Evolutionary conservation across 257 asterid genomes (phyloP).

Genomic region (Forsythia suspensa): DNA sequence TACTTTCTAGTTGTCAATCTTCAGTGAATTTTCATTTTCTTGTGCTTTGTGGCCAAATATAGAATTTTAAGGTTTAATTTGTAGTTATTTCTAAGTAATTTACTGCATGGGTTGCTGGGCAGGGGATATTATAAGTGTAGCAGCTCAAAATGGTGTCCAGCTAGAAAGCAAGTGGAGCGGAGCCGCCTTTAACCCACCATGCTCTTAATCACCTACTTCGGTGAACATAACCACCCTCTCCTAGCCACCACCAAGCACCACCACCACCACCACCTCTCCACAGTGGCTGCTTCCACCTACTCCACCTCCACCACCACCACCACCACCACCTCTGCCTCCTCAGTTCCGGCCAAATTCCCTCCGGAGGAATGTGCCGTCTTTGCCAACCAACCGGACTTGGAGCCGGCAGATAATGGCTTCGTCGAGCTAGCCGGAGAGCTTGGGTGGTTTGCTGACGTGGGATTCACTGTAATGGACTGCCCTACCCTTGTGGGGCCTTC

Average conservation of each 20-base stretch:
- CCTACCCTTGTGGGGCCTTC: conserved; percentile 49
- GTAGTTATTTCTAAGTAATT: too few relatives aligned
- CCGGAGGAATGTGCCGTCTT: conserved; percentile 40
- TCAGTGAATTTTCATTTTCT: too few relatives aligned
- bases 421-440: conserved; percentile 51
- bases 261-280: conserved; percentile 27
- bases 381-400: conserved; percentile 39
- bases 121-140: conserved; percentile 86
- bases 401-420: conserved; percentile 41
- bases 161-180: conserved; percentile 83
- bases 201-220: conserved; percentile 66
- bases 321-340: too few relatives aligned
- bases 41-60: too few relatives aligned
- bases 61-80: too few relatives aligned
- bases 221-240: conserved; percentile 60
- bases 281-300: not conserved
- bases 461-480: conserved; percentile 49
- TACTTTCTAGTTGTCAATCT: too few relatives aligned
- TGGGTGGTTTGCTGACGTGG: conserved; percentile 67
- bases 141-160: conserved; percentile 80
- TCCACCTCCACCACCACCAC: conserved; percentile 9
- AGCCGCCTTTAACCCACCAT: conserved; percentile 74
- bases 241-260: conserved; percentile 50
- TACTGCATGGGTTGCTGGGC: conserved; percentile 20
- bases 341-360: not conserved